phyloP scores from a whole-genome alignment of 306 rosid genomes.

The Dryas octopetala region DNA sequence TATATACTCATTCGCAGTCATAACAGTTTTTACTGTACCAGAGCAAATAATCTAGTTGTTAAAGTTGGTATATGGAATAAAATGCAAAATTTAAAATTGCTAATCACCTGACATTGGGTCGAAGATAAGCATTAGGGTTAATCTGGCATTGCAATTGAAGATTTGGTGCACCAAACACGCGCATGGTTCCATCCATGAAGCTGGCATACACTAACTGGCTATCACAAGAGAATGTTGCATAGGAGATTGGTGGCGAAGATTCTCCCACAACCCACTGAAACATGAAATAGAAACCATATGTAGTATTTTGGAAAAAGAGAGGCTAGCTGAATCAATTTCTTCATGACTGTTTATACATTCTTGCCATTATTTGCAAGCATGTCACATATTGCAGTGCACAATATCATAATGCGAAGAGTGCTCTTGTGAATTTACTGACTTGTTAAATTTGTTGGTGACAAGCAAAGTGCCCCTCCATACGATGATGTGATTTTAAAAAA shows the following conservation, averaged over 20 bases:
- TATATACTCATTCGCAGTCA: not conserved
- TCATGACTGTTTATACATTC: not conserved
- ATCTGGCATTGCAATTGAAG: slow-evolving; percentile 77
- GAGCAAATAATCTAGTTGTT: not conserved
- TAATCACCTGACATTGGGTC: slow-evolving; percentile 59
- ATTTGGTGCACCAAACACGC: slow-evolving; percentile 56
- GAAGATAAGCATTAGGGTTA: slow-evolving; percentile 76
- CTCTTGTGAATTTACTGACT: not conserved
- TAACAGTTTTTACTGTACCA: not conserved
- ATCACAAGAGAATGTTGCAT: slow-evolving; percentile 85
- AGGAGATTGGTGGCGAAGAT: slow-evolving; percentile 65
- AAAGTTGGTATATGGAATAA: not conserved
- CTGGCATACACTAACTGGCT: slow-evolving; percentile 75
- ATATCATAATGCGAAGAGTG: not conserved
- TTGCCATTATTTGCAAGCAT: not conserved
- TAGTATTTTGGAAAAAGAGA: not conserved
- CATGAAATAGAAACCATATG: slow-evolving; percentile 20
- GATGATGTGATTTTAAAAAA: too few species aligned
- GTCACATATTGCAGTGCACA: not conserved
- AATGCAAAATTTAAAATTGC: not conserved
- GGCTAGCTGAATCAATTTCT: not conserved
- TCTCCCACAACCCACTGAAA: slow-evolving; percentile 76
- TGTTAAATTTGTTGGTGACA: too few species aligned
- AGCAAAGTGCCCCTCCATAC: not conserved
- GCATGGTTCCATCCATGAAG: slow-evolving; percentile 65